Conservation (phyloP, 1,284 basidiomycete genomes). For the Trichosporon faecale region DNA sequence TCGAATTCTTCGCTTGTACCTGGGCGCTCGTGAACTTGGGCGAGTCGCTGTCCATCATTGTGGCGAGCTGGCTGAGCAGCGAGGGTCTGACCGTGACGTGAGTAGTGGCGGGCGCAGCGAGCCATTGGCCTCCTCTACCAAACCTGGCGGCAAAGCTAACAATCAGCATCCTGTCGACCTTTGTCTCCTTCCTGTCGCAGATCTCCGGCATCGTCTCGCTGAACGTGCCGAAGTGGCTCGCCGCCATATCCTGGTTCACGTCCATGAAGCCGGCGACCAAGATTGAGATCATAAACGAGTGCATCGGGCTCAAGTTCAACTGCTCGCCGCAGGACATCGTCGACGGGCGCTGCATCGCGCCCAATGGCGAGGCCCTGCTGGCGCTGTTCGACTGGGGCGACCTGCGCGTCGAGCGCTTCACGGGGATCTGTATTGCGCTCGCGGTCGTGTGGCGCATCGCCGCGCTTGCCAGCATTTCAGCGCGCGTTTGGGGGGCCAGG, state of each 20-base stretch:
- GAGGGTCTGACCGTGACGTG: slow-evolving; percentile 44
- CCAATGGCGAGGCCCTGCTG: slow-evolving; percentile 46
- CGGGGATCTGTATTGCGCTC: slow-evolving; percentile 49
- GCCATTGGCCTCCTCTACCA: too few species aligned
- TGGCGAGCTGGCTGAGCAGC: slow-evolving; percentile 37
- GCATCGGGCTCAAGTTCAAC: slow-evolving; percentile 46
- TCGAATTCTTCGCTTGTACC: slow-evolving; percentile 52
- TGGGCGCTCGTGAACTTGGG: slow-evolving; percentile 51
- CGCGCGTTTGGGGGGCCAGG: slow-evolving; percentile 33
- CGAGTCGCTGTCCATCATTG: slow-evolving; percentile 47
- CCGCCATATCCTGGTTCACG: slow-evolving; percentile 46
- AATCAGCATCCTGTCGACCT: slow-evolving; percentile 48
- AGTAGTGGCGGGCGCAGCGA: slow-evolving; percentile 8
- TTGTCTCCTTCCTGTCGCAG: slow-evolving; percentile 43
- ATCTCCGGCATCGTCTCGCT: slow-evolving; percentile 53
- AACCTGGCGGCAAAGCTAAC: too few species aligned
- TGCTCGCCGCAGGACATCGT: slow-evolving; percentile 46
- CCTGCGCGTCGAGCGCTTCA: slow-evolving; percentile 44
- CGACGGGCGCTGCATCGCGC: slow-evolving; percentile 50
- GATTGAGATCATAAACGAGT: slow-evolving; percentile 54
- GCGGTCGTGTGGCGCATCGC: slow-evolving; percentile 44
- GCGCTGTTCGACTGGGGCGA: slow-evolving; percentile 48
- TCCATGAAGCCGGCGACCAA: slow-evolving; percentile 42
- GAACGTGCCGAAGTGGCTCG: slow-evolving; percentile 51
- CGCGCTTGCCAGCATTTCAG: slow-evolving; percentile 33